Conservation (phyloP, 1,284 basidiomycete species). For the Ustilago bromivora region DNA sequence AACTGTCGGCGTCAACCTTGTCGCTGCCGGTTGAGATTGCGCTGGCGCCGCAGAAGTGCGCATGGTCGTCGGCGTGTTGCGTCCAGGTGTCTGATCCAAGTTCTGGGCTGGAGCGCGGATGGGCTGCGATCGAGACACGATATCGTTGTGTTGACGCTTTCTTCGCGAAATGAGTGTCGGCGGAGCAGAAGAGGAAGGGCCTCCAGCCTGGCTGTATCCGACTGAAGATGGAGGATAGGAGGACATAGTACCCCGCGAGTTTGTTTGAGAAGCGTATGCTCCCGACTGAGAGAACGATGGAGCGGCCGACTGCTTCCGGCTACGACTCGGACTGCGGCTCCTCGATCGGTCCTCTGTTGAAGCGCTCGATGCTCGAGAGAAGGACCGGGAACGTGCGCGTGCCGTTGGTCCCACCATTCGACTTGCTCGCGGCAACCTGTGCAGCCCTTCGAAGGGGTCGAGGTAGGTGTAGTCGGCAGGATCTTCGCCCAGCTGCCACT, state of each 20-base stretch:
- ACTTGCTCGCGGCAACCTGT: conserved; percentile 43
- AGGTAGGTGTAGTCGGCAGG: conserved; percentile 29
- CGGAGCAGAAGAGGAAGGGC: conserved; percentile 22
- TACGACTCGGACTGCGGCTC: conserved; percentile 28
- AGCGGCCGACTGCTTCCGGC: conserved; percentile 19
- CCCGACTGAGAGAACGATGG: conserved; percentile 25
- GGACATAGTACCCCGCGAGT: conserved; percentile 17
- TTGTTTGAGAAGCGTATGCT: conserved; percentile 12
- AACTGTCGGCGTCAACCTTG: conserved; percentile 26
- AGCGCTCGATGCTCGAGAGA: conserved; percentile 40
- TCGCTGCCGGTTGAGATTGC: conserved; percentile 20
- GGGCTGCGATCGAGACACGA: conserved; percentile 23
- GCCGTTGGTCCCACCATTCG: conserved; percentile 30
- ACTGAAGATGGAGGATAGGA: conserved; percentile 30
- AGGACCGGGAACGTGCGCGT: conserved; percentile 43
- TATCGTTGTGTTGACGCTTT: conserved; percentile 13
- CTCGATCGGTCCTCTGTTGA: conserved; percentile 30
- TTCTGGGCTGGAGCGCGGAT: conserved; percentile 11
- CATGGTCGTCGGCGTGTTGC: not conserved
- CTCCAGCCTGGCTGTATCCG: conserved; percentile 21
- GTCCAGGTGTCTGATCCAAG: not conserved
- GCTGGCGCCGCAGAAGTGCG: conserved; percentile 8
- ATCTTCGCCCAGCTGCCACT: conserved; percentile 47
- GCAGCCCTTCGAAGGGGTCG: conserved; percentile 47
- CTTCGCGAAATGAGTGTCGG: conserved; percentile 27